Base-by-base conservation (phyloP, 306 rosid species). In the Alnus glutinosa region DNA sequence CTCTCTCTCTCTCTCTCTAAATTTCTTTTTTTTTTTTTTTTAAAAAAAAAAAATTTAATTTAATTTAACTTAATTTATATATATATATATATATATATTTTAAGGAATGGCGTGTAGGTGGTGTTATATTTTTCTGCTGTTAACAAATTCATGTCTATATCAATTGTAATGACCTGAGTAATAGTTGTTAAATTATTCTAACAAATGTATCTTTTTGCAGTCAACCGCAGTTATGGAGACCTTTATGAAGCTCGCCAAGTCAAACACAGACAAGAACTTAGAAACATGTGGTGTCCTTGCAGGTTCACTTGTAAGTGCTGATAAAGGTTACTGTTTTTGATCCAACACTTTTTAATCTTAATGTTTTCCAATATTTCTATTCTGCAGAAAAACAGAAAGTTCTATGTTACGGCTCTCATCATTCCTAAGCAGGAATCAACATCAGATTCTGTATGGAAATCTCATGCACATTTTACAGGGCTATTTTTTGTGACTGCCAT, bases 381-480 rank as follows among this genome's bases (percentile, higher is more conserved):
- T 52, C 57, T 86, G 91, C 94, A 95, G 98, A 92, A 95, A 86
- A 90, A 91, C 90, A 87, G 97, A 74, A 95, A 89, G 72, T 92
- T 94, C 82, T 91, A 88, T 83, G 81, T 94, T 59, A 92, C 98
- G 18, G 92, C 97, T 67, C 97, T 94, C 57, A 92, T 94, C 78
- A 90, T 94, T 73, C 98, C 98, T 34, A 94, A 94, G 83, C 98
- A 94, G 84, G 98, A 95, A 81, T 91, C 97, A 71, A 95, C 98
- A 37, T 81, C 94, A 64, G 85, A 89, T 85, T 86, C 98, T 83
- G 98, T 95, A 89, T 78, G 98, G 81, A 72, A 63, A 61, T 71
- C 86, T 48, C 77, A 4, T 80, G 19, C 64, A 64, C 49, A 62
- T 37, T 36, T 76, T 80, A 71, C 37, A 15, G 73, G 67, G n/a